These are phyloP conservation scores for Pisolithus microcarpus DNA, from an alignment of 768 basidiomycete species.

Conservation along the genomic window DNA sequence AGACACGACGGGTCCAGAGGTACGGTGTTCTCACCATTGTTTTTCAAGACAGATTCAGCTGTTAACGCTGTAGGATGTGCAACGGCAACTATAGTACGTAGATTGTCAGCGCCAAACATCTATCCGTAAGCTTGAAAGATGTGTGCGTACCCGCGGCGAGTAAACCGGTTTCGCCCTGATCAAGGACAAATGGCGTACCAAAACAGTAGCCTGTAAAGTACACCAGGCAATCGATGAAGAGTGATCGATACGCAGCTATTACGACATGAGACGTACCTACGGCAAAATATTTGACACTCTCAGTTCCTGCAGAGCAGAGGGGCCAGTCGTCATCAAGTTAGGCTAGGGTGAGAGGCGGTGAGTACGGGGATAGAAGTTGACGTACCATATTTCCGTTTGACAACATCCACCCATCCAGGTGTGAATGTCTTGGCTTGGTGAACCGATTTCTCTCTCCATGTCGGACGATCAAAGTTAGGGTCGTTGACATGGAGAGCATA, in stretches of 20 bases:
- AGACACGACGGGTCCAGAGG: neutral
- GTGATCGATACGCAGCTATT: neutral
- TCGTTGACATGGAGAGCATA: constrained; percentile 34
- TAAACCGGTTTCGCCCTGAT: constrained; percentile 38
- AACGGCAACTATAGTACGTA: constrained; percentile 37
- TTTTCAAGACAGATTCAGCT: constrained; percentile 39
- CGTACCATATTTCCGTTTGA: constrained; percentile 43
- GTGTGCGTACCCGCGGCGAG: constrained; percentile 38
- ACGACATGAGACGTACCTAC: constrained; percentile 31
- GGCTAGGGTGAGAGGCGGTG: too few relatives aligned
- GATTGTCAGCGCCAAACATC: neutral
- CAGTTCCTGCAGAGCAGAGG: constrained; percentile 7
- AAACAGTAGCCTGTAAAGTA: constrained; percentile 46
- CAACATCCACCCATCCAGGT: constrained; percentile 47
- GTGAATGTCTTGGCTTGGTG: constrained; percentile 32
- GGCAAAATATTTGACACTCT: constrained; percentile 35
- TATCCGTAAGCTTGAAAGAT: neutral
- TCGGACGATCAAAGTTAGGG: constrained; percentile 29
- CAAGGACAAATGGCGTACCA: constrained; percentile 45
- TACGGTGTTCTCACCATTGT: constrained; percentile 34
- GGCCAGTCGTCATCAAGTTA: neutral
- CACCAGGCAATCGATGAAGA: neutral
- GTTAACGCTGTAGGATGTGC: constrained; percentile 49
- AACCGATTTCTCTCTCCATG: constrained; percentile 36
- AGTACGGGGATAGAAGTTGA: too few relatives aligned